Evolutionary conservation across 305 asterid genomes (phyloP), one percentile per base, ranked within the genome.

Genomic region (Plantago coronopus): DNA sequence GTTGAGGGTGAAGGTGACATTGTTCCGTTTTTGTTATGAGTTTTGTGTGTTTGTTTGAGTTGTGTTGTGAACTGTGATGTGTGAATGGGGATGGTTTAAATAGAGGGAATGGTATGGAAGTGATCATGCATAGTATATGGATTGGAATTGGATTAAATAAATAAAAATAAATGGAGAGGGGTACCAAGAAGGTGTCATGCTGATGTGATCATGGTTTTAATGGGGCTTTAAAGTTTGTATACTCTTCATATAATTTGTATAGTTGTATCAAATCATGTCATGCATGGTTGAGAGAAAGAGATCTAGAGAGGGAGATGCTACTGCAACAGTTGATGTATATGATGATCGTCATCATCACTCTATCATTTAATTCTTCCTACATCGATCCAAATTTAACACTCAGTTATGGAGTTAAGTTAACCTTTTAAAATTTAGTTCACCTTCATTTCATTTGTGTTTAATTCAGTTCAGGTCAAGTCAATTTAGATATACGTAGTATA

Each of bases 1-100:
- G 78, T 79, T 48, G 71, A 64, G 22, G 72, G 53, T 12, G 88
- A 60, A 37, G 82, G 71, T 54, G 81, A 67, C 94, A 85, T 82
- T 44, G 4, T 68, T 17, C n/a, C n/a, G n/a, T 10, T 2, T 11
- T 1, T 31, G 12, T 8, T 8, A 7, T 0, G 23, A n/a, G n/a
- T n/a, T 46, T 6, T 46, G 7, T 3, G 12, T 38, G 2, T 59
- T 0, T 3, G 3, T 62, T 4, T 58, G 15, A 22, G 43, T 48
- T 0, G 4, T 17, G 9, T 37, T 11, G 29, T 16, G 17, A 8
- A 4, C 5, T 22, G 10, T 38, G 29, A 54, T 23, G 44, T 42
- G 60, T 11, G 48, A 43, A 23, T n/a, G 20, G 16, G 15, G 47
- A 18, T 13, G 27, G 17, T 37, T 17, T 61, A 72, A 61, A 69